These are phyloP conservation scores for Tephrocybe sp. DNA, from an alignment of 768 basidiomycete genomes.

Conservation along the genomic window DNA sequence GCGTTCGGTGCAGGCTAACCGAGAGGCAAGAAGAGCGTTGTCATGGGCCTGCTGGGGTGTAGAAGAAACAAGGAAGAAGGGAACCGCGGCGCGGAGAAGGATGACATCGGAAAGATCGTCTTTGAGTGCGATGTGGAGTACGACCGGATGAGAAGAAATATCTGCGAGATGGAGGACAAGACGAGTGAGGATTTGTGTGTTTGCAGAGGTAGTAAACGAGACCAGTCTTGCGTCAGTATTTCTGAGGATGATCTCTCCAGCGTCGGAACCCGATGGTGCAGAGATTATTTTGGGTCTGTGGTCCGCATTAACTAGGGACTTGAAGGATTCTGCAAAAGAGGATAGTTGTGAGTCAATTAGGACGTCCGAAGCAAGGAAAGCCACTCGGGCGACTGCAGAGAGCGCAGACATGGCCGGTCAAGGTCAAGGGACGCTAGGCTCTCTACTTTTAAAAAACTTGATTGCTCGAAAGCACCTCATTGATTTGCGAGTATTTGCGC, in stretches of 20 bases:
- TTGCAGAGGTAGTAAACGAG: conserved; percentile 57
- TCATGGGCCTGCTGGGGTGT: conserved; percentile 84
- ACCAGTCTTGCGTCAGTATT: conserved; percentile 46
- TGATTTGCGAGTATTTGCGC: conserved; percentile 36
- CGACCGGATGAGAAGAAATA: conserved; percentile 64
- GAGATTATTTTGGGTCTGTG: conserved; percentile 45
- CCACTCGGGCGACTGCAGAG: conserved; percentile 61
- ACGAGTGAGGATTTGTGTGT: conserved; percentile 51
- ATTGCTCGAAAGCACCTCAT: conserved; percentile 42
- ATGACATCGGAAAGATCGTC: conserved; percentile 75
- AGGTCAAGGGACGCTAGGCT: conserved; percentile 3
- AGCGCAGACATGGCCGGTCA: conserved; percentile 24
- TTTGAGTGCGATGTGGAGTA: conserved; percentile 66
- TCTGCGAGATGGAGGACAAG: conserved; percentile 72
- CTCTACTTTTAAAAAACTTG: not conserved
- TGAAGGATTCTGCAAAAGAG: conserved; percentile 40
- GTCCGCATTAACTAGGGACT: conserved; percentile 30
- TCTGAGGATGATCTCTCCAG: conserved; percentile 55
- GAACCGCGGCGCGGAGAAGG: conserved; percentile 74
- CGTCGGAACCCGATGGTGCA: conserved; percentile 67
- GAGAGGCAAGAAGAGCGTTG: conserved; percentile 84
- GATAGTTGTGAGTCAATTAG: conserved; percentile 62
- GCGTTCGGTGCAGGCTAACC: conserved; percentile 66
- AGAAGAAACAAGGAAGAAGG: conserved; percentile 80
- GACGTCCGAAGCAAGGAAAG: conserved; percentile 68